Conservation (phyloP, 495 filamentous ascomycete genomes). For the Xylaria cubensis region DNA sequence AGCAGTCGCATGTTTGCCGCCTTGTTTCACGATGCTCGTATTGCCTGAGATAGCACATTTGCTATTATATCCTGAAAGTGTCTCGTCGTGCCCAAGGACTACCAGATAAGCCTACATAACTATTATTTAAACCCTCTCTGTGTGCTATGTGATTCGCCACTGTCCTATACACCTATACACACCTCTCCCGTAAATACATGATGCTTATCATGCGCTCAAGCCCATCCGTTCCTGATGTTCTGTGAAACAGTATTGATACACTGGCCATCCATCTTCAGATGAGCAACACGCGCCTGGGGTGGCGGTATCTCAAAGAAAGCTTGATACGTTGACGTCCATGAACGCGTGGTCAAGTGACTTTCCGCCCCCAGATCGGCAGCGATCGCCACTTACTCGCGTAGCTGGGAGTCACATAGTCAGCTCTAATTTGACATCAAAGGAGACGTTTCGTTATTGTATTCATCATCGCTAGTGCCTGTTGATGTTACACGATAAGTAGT, state of each 20-base stretch:
- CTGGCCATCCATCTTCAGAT: not conserved
- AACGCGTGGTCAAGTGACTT: slow-evolving; percentile 23
- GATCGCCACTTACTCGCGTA: not conserved
- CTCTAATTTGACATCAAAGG: not conserved
- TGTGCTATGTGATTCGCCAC: not conserved
- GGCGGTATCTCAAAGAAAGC: not conserved
- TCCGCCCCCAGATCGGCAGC: slow-evolving; percentile 1
- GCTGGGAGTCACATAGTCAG: not conserved
- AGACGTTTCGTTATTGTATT: not conserved
- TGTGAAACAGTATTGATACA: not conserved
- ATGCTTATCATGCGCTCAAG: not conserved
- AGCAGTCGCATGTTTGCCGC: slow-evolving; percentile 3
- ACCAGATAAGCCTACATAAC: not conserved
- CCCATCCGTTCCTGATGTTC: not conserved
- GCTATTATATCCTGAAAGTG: not conserved
- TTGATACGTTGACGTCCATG: not conserved
- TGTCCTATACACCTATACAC: not conserved
- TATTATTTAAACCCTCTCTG: not conserved
- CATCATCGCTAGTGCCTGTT: not conserved
- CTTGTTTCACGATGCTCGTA: slow-evolving; percentile 14
- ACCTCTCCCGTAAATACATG: not conserved
- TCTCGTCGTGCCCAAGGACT: not conserved
- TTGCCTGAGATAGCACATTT: not conserved
- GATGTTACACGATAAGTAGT: not conserved
- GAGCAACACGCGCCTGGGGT: slow-evolving; percentile 11